Evolutionary conservation across 2,329 filamentous ascomycete genomes (phyloP).

Genomic region (Laburnicola sp.): DNA sequence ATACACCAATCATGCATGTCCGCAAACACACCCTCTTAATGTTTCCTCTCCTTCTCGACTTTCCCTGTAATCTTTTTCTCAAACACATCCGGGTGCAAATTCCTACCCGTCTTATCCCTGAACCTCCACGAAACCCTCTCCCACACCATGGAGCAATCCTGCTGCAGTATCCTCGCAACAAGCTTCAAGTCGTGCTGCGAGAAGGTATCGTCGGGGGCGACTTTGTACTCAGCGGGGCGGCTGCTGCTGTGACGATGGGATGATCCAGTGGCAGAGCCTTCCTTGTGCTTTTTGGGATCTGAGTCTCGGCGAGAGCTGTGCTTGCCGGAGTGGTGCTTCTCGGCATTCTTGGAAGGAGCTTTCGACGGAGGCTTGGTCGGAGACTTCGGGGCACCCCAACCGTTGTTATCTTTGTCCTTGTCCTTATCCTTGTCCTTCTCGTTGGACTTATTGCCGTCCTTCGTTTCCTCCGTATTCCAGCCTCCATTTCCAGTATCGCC

Average conservation of each 20-base stretch:
- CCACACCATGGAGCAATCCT: conserved; percentile 52
- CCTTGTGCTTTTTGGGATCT: not conserved
- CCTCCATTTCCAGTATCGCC: not conserved
- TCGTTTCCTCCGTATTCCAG: not conserved
- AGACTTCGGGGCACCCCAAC: not conserved
- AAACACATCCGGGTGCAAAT: conserved; percentile 49
- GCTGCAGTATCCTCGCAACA: conserved; percentile 50
- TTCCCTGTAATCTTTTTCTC: conserved; percentile 46
- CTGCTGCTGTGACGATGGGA: not conserved
- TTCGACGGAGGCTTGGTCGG: not conserved
- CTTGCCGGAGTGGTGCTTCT: not conserved
- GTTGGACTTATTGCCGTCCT: not conserved
- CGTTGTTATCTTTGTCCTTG: not conserved
- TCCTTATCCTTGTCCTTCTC: not conserved
- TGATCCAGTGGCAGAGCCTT: not conserved
- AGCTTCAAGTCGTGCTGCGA: conserved; percentile 43
- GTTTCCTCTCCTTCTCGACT: conserved; percentile 11
- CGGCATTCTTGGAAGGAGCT: not conserved
- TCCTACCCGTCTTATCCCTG: conserved; percentile 54
- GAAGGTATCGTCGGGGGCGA: conserved; percentile 35
- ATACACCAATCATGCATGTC: too few relatives aligned
- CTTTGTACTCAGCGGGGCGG: conserved; percentile 18
- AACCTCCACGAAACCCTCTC: conserved; percentile 52
- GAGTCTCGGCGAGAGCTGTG: not conserved
- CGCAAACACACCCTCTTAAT: not conserved